Evolutionary conservation across 805 yeast genomes (phyloP), one percentile per base, ranked within the genome.

Genomic region (Pichia nakasei): DNA sequence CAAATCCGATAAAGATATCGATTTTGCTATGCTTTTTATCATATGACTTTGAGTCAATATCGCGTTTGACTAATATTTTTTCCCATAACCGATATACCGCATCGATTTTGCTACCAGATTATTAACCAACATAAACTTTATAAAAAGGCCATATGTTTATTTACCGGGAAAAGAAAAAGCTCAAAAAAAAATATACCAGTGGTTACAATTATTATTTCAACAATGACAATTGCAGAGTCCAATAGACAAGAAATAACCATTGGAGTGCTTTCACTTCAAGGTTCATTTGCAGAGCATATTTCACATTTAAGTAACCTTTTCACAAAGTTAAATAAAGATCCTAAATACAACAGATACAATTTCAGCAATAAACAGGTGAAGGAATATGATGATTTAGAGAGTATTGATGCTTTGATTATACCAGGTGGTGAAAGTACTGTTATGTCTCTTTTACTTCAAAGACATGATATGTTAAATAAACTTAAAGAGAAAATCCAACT

Each of bases 231-330:
- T 24, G 9, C 27, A 24, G 31, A 12, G 22, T 34, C 24, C 3
- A 21, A 31, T 17, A 32, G 32, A 22, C 29, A 13, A 3, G 12
- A 15, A 5, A 39, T 60, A 15, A 58, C 55, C 3, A 67, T 84
- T 11, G 94, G 94, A 4, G 88, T 85, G 1, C 60, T 85, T 42
- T 85, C 91, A 0, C 68, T 84, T 18, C 94, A 84, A 57, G 94
- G 94, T 6, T 89, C 93, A 0, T 85, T 82, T 55, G 58, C 65
- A 17, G 94, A 84, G 54, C 94, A 84, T 57, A 61, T 80, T 7
- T 59, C 66, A 3, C 76, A 73, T 53, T 62, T 83, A 35, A 54
- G 68, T 17, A 48, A 55, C 17, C 59, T 78, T 44, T 49, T 62
- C 35, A 33, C 46, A 5, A 24, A 45, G 21, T 60, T 78, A 41